Evolutionary conservation across 371 early-diverging fungal species (phyloP).

Genomic region (Blakeslea trispora): DNA sequence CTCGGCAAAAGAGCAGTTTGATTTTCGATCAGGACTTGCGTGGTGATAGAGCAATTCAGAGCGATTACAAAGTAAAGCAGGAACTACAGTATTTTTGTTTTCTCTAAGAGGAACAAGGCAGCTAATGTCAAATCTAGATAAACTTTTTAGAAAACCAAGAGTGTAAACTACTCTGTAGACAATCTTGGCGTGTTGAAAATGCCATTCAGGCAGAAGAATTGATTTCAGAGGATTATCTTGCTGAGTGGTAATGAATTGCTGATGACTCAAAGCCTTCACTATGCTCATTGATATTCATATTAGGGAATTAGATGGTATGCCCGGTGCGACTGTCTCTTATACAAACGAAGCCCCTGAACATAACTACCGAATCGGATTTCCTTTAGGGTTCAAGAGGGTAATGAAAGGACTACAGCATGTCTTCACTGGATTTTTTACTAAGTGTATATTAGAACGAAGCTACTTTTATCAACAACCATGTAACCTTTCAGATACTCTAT

Average conservation of each 20-base stretch:
- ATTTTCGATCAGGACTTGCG: too few relatives aligned
- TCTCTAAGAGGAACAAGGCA: too few relatives aligned
- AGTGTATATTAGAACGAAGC: conserved; percentile 7
- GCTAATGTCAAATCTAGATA: conserved; percentile 16
- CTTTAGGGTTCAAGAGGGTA: conserved; percentile 40
- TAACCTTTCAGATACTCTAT: conserved; percentile 44
- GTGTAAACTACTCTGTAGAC: conserved; percentile 44
- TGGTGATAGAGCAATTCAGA: too few relatives aligned
- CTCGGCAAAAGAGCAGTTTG: too few relatives aligned
- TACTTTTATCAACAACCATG: conserved; percentile 47
- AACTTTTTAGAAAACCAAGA: conserved; percentile 34
- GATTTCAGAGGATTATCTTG: conserved; percentile 43
- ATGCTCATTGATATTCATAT: too few relatives aligned
- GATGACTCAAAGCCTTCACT: too few relatives aligned
- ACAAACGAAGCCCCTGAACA: conserved; percentile 49
- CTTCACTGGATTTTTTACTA: background rate
- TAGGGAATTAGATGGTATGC: conserved; percentile 48
- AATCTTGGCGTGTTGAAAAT: conserved; percentile 36
- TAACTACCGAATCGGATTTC: conserved; percentile 49
- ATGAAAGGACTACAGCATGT: too few relatives aligned
- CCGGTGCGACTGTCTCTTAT: conserved; percentile 51
- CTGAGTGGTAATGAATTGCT: conserved; percentile 45
- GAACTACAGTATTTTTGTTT: too few relatives aligned
- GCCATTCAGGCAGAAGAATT: conserved; percentile 37
- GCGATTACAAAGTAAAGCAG: too few relatives aligned